A percentile compares a stretch with the other conserved stretches of the same genome.
Conservation (phyloP, 1,284 basidiomycete genomes). For the Apiotrichum gracile region DNA sequence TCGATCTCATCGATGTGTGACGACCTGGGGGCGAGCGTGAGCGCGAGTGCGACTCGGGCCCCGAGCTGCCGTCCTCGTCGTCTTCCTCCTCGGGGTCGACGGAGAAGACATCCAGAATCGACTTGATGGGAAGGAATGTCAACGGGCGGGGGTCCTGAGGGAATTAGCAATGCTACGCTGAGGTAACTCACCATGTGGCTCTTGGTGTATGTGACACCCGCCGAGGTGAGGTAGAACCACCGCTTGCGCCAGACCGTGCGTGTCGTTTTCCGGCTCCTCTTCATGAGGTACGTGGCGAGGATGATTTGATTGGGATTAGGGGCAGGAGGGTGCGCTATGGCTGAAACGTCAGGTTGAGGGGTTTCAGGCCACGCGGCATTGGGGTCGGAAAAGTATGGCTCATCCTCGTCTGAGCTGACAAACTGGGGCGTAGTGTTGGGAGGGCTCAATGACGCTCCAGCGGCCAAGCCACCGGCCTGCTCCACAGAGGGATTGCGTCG, state of each 20-base stretch:
- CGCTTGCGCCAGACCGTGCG: conserved; percentile 92
- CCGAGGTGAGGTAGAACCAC: conserved; percentile 79
- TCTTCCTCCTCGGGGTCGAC: conserved; percentile 19
- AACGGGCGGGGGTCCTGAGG: conserved; percentile 76
- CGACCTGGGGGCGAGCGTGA: not conserved
- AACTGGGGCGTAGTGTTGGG: conserved; percentile 4
- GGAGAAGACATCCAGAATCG: conserved; percentile 89
- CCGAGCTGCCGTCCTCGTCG: conserved; percentile 7
- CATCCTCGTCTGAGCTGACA: conserved; percentile 29
- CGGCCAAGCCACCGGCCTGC: not conserved
- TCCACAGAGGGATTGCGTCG: not conserved
- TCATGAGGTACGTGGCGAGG: conserved; percentile 89
- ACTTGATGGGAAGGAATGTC: conserved; percentile 72
- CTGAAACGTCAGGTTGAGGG: not conserved
- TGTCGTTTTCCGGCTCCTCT: conserved; percentile 72
- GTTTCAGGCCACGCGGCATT: conserved; percentile 15
- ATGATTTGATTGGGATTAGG: conserved; percentile 68
- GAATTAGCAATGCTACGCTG: not conserved
- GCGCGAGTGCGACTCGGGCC: not conserved
- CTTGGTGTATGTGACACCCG: conserved; percentile 72
- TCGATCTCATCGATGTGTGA: not conserved
- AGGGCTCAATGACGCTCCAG: conserved; percentile 5
- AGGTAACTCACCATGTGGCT: conserved; percentile 72
- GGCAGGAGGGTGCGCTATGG: not conserved
- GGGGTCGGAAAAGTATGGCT: conserved; percentile 30